Percentiles rank a stretch among this genome's conserved stretches.
Conservation (phyloP, 768 basidiomycete species). For the Pisolithus tinctorius region DNA sequence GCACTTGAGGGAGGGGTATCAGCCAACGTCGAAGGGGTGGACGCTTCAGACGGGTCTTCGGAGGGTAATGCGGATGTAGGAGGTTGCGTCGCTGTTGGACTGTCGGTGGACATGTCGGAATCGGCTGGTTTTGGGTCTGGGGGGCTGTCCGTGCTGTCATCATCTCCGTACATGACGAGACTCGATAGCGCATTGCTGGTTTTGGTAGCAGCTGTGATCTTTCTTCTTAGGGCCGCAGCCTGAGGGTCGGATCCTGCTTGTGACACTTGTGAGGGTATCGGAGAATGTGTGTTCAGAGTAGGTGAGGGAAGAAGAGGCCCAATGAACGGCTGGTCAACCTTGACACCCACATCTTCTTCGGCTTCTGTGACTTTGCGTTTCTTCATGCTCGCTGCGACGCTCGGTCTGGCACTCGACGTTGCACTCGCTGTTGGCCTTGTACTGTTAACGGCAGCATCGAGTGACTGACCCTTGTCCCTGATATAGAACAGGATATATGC, state of each 20-base stretch:
- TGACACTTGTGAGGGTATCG: slow-evolving; percentile 1
- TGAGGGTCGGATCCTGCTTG: slow-evolving; percentile 39
- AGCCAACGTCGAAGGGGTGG: slow-evolving; percentile 27
- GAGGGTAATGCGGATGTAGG: slow-evolving; percentile 17
- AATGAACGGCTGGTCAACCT: slow-evolving; percentile 48
- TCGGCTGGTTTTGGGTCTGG: slow-evolving; percentile 12
- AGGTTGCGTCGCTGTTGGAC: slow-evolving; percentile 12
- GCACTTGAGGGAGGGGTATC: slow-evolving; percentile 23
- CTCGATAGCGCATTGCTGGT: slow-evolving; percentile 31
- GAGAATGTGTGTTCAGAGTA: slow-evolving; percentile 21
- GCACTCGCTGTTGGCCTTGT: background rate
- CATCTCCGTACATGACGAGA: slow-evolving; percentile 37
- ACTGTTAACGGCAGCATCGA: slow-evolving; percentile 38
- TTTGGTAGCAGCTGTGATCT: slow-evolving; percentile 37
- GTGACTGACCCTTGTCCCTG: slow-evolving; percentile 66
- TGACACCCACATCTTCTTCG: slow-evolving; percentile 45
- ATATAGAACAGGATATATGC: slow-evolving; percentile 96
- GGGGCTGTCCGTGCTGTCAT: slow-evolving; percentile 23
- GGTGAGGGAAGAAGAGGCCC: slow-evolving; percentile 59
- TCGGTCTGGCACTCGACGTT: slow-evolving; percentile 23
- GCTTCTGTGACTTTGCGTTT: slow-evolving; percentile 40
- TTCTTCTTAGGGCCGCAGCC: slow-evolving; percentile 44
- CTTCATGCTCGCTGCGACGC: slow-evolving; percentile 43
- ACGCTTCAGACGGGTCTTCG: slow-evolving; percentile 3
- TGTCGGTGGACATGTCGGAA: slow-evolving; percentile 11